These are phyloP conservation scores for Rhodomyrtus psidioides DNA, from an alignment of 441 rosid genomes.

Conservation along the genomic window DNA sequence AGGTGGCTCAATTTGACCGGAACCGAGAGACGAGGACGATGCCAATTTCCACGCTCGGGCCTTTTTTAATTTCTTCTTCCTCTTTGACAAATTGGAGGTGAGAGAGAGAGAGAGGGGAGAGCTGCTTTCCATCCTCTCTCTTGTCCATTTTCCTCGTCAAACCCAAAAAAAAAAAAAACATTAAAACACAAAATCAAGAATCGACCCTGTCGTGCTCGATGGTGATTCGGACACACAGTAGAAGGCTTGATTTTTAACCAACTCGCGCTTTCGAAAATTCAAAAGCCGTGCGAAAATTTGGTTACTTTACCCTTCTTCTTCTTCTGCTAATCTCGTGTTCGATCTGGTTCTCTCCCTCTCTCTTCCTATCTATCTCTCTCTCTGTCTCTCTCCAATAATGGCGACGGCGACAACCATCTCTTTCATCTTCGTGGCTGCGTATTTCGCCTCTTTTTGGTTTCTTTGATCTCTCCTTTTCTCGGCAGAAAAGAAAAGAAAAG, in stretches of 20 bases:
- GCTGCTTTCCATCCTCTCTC: not conserved
- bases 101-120: not conserved
- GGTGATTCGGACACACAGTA: not conserved
- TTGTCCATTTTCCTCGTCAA: not conserved
- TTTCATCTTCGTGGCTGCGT: not conserved
- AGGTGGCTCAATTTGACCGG: constrained; percentile 4
- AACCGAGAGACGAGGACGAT: not conserved
- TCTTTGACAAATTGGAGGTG: not conserved
- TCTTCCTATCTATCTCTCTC: not conserved
- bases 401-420: not conserved
- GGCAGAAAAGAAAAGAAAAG: too few species aligned
- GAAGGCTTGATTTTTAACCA: too few species aligned
- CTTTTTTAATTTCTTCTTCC: too few species aligned
- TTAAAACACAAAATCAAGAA: not conserved
- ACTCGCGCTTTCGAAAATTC: not conserved
- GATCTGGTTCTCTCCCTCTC: not conserved
- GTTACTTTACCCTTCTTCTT: not conserved
- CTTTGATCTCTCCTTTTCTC: not conserved
- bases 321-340: not conserved
- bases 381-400: not conserved
- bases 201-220: not conserved
- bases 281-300: not conserved
- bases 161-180: not conserved
- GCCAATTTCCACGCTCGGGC: not conserved
- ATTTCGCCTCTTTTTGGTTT: not conserved